Base-by-base conservation (phyloP, 202 grass and related monocot species). In the Cymbopogon flexuosus region DNA sequence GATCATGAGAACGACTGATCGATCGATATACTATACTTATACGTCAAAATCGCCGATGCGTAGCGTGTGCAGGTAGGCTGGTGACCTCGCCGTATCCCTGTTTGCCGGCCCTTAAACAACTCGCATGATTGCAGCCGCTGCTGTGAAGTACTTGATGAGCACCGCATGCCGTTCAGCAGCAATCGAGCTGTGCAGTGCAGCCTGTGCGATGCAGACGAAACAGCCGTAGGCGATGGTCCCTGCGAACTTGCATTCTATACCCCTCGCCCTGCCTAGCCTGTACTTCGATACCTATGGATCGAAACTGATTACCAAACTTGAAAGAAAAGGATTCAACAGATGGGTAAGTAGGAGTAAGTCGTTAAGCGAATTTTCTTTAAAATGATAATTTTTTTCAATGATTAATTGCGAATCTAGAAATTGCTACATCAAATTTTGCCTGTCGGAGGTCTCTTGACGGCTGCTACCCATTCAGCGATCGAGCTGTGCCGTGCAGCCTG, bases 121-220 rank as follows among this genome's bases (percentile, higher is more conserved):
- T 71, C 22, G 43, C 45, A 87, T 65, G 35, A 78, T 87, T 82
- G 72, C 36, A 47, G 12, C 15, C 4, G 21, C 31, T 4, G 8
- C 23, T 71, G 68, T 18, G 41, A 12, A 43, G 3, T 18, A 9
- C 22, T 29, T 4, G 41, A 27, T 14, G 42, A 47, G 68, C 52
- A 4, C 0, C 3, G n/a, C 2, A 19, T 21, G 13, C 68, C 41
- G 29, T 70, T 54, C 60, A 27, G 65, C 35, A 77, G 27, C 27
- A 27, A 63, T 19, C 22, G 29, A 27, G 51, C 39, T 36, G 49
- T 6, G 65, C 9, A 9, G 30, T 31, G 14, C 5, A 2, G 9
- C 46, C 70, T 62, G 65, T 47, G 68, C 43, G 15, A 45, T 49
- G 49, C 24, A 33, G 33, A 42, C 33, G 24, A 47, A 40, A 47